A percentile compares a stretch with the other conserved stretches of the same genome.
phyloP scores from a whole-genome alignment of 345 rosid genomes.

The Limnanthes douglasii region DNA sequence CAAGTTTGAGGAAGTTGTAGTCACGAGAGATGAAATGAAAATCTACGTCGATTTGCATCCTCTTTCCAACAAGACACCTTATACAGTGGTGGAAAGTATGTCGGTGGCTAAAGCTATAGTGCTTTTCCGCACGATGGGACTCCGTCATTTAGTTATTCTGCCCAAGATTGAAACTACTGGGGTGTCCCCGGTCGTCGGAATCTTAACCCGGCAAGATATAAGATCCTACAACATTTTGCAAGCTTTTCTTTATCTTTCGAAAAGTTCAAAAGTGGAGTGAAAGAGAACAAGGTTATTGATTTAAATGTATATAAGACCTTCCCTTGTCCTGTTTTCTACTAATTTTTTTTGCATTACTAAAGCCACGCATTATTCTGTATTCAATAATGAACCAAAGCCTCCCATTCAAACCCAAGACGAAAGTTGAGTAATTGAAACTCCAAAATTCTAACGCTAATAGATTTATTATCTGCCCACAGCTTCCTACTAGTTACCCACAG shows the following conservation, averaged over 20 bases:
- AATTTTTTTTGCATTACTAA: too few relatives aligned
- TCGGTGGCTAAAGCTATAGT: conserved; percentile 90
- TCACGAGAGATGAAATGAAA: conserved; percentile 62
- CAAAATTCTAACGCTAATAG: too few relatives aligned
- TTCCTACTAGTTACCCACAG: too few relatives aligned
- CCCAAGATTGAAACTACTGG: conserved; percentile 62
- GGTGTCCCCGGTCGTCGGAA: conserved; percentile 61
- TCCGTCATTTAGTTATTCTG: conserved; percentile 59
- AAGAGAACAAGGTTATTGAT: too few relatives aligned
- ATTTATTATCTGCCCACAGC: too few relatives aligned
- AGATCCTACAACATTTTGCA: conserved; percentile 50
- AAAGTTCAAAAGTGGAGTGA: conserved; percentile 23
- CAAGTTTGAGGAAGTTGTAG: conserved; percentile 46
- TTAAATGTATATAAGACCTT: too few relatives aligned
- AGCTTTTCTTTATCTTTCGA: conserved; percentile 60
- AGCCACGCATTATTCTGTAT: too few relatives aligned
- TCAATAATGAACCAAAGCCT: too few relatives aligned
- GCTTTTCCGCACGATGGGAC: conserved; percentile 68
- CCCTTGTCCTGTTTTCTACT: too few relatives aligned
- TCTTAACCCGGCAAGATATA: conserved; percentile 80
- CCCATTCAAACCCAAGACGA: too few relatives aligned
- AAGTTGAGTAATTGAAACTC: too few relatives aligned
- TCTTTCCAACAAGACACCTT: conserved; percentile 76
- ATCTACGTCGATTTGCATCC: conserved; percentile 86
- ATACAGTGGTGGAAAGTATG: conserved; percentile 73